Evolutionary conservation across 495 filamentous ascomycete species (phyloP).

Genomic region (Jackrogersella multiformis): DNA sequence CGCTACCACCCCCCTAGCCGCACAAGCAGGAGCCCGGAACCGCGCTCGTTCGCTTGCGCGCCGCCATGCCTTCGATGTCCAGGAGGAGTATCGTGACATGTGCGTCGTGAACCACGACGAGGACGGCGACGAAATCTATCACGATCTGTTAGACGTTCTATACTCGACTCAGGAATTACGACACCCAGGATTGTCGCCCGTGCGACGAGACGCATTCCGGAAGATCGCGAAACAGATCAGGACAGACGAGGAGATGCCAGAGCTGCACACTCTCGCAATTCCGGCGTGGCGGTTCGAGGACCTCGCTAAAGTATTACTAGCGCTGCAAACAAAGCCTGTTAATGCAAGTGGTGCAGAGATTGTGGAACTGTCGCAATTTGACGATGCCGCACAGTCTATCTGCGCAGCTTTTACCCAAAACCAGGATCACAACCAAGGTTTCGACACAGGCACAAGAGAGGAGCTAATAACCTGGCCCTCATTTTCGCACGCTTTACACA

Average conservation of each 20-base stretch:
- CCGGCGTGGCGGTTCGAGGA: conserved; percentile 29
- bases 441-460: neutral
- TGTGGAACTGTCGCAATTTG: conserved; percentile 13
- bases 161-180: conserved; percentile 36
- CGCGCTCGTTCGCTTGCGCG: conserved; percentile 14
- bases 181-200: conserved; percentile 1
- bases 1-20: neutral
- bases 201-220: conserved; percentile 39
- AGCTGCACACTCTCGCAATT: conserved; percentile 33
- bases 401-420: conserved; percentile 27
- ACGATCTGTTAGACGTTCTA: conserved; percentile 45
- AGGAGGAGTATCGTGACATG: conserved; percentile 6
- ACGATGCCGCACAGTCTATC: conserved; percentile 32
- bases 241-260: conserved; percentile 12
- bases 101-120: conserved; percentile 39
- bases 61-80: conserved; percentile 20
- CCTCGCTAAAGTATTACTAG: conserved; percentile 34
- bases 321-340: conserved; percentile 23
- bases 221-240: conserved; percentile 36
- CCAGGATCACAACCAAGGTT: neutral
- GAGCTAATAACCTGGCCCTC: conserved; percentile 43
- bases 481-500: conserved; percentile 50
- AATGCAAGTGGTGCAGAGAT: neutral
- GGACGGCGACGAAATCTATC: conserved; percentile 47
- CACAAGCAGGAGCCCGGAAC: conserved; percentile 4